A percentile compares a stretch with the other conserved stretches of the same genome.
These are phyloP conservation scores for Naegleria gruberi DNA, from an alignment of 208 protist species.

Conservation along the genomic window DNA sequence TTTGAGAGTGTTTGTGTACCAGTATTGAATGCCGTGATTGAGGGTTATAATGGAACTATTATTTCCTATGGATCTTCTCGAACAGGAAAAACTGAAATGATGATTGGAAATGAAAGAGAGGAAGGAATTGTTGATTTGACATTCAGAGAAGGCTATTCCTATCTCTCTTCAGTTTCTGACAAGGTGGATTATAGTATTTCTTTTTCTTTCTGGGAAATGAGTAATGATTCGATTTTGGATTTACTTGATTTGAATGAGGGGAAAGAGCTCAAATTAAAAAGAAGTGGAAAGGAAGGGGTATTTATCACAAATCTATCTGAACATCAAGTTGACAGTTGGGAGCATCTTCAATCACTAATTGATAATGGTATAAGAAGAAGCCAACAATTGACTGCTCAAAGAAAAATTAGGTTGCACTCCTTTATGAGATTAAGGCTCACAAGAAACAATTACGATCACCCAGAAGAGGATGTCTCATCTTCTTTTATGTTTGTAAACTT, in stretches of 20 bases:
- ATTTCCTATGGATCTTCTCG: constrained; percentile 1
- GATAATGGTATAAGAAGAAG: neutral
- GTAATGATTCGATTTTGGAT: neutral
- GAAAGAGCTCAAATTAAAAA: neutral
- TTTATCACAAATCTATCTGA: constrained; percentile 5
- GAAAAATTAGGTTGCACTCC: neutral
- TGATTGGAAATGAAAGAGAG: neutral
- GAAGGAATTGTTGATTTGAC: constrained; percentile 1
- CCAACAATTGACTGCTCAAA: neutral
- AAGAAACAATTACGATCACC: neutral
- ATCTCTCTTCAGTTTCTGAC: neutral
- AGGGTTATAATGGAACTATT: neutral
- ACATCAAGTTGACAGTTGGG: neutral
- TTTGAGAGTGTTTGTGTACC: neutral
- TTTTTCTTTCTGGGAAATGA: constrained; percentile 21
- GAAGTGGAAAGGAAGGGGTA: neutral
- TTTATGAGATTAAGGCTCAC: neutral
- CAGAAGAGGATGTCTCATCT: neutral
- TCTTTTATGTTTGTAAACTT: constrained; percentile 3
- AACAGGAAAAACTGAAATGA: neutral
- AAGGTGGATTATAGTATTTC: neutral
- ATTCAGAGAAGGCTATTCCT: neutral
- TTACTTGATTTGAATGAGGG: neutral
- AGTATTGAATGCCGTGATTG: neutral
- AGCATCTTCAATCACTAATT: constrained; percentile 7